phyloP scores from a whole-genome alignment of 306 rosid species.

The Ammopiptanthus mongolicus region DNA sequence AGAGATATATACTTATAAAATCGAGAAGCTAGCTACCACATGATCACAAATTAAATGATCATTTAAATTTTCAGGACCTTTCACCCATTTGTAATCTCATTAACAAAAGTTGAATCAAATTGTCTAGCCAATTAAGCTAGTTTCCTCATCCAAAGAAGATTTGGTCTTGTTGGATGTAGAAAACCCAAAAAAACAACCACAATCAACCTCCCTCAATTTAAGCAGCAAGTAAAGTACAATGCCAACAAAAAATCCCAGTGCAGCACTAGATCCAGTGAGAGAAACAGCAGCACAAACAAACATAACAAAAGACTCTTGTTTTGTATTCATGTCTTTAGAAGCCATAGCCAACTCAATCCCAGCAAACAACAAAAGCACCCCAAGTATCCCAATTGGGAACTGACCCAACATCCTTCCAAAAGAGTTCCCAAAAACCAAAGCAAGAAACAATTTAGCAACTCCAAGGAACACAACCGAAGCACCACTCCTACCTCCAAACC shows the following conservation, averaged over 20 bases:
- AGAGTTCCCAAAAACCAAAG: slow-evolving; percentile 61
- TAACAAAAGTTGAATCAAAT: neutral
- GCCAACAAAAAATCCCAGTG: slow-evolving; percentile 68
- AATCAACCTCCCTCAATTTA: slow-evolving; percentile 57
- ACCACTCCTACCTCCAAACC: slow-evolving; percentile 81
- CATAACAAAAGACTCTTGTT: slow-evolving; percentile 69
- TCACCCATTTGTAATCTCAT: neutral
- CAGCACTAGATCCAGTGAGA: slow-evolving; percentile 70
- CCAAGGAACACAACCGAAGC: slow-evolving; percentile 71
- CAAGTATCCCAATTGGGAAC: slow-evolving; percentile 62
- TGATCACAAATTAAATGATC: neutral
- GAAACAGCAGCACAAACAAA: slow-evolving; percentile 80
- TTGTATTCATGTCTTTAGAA: slow-evolving; percentile 54
- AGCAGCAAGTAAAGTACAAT: slow-evolving; percentile 50
- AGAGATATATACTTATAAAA: neutral
- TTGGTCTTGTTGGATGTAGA: neutral
- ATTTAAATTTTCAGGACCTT: neutral
- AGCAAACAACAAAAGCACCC: slow-evolving; percentile 67
- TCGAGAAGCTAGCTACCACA: neutral
- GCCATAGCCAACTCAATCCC: slow-evolving; percentile 82
- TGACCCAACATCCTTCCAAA: slow-evolving; percentile 48
- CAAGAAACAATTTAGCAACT: slow-evolving; percentile 50
- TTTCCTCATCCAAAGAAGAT: slow-evolving; percentile 31
- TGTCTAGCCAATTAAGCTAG: slow-evolving; percentile 21
- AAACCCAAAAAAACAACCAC: slow-evolving; percentile 18